Conservation (phyloP, 2,329 filamentous ascomycete genomes). For the Macroventuria anomochaeta region DNA sequence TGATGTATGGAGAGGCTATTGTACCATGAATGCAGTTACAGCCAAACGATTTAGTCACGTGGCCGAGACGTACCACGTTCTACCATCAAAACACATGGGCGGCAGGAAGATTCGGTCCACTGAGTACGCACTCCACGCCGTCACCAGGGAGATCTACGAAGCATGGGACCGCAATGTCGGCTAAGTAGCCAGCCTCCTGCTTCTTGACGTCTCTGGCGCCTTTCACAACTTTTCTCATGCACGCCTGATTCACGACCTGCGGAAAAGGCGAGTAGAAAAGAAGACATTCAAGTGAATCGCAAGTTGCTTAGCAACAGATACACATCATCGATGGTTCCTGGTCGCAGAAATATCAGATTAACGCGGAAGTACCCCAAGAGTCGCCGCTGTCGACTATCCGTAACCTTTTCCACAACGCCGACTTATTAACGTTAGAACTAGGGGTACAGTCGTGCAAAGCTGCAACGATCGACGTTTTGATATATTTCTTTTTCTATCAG, state of each 20-base stretch:
- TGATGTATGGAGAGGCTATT: no score
- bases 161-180: neutral
- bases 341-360: neutral
- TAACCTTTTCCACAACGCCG: no score
- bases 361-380: neutral
- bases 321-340: conserved; percentile 3
- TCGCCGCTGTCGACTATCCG: no score
- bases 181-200: neutral
- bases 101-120: neutral
- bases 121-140: neutral
- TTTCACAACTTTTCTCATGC: conserved; percentile 37
- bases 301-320: conserved; percentile 10
- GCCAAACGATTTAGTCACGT: conserved; percentile 23
- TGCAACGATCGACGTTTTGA: no score
- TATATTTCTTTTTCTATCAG: no score
- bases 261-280: conserved; percentile 21
- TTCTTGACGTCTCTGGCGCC: conserved; percentile 36
- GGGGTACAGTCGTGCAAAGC: no score
- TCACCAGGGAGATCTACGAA: neutral
- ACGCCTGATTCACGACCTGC: conserved; percentile 33
- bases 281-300: conserved; percentile 26
- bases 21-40: conserved; percentile 27
- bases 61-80: conserved; percentile 27
- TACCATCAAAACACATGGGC: conserved; percentile 26
- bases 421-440: no score